Conservation (phyloP, 768 basidiomycete genomes). For the Tubosaeta brunneosetosa region DNA sequence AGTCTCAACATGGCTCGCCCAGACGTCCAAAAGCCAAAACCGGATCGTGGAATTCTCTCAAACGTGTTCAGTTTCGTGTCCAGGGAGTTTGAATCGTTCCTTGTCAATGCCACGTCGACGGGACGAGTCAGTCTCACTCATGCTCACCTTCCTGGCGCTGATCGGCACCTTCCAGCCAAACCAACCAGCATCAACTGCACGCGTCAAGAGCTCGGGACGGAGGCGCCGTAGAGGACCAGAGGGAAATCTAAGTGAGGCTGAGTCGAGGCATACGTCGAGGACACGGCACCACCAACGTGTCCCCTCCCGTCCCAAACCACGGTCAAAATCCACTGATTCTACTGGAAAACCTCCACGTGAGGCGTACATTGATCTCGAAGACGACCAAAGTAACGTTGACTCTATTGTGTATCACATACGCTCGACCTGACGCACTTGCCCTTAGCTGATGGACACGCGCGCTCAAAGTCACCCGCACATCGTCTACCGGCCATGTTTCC, state of each 20-base stretch:
- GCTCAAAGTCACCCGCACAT: conserved; percentile 17
- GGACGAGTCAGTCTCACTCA: conserved; percentile 14
- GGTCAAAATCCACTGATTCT: conserved; percentile 19
- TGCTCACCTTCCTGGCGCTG: conserved; percentile 1
- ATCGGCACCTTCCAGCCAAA: conserved; percentile 14
- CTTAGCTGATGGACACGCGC: conserved; percentile 18
- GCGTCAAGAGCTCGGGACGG: conserved; percentile 7
- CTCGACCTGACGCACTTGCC: conserved; percentile 17
- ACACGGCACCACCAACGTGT: conserved; percentile 6
- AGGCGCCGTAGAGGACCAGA: conserved; percentile 7
- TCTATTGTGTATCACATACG: background rate
- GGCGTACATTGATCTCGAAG: background rate
- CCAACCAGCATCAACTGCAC: conserved; percentile 7
- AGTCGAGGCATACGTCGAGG: conserved; percentile 5
- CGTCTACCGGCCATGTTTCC: conserved; percentile 7
- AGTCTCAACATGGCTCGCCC: conserved; percentile 8
- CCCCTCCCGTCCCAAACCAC: conserved; percentile 10
- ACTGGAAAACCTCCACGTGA: conserved; percentile 1
- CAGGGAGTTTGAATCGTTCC: conserved; percentile 66
- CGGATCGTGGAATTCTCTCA: conserved; percentile 44
- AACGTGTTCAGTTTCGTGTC: conserved; percentile 68
- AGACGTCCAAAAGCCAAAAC: background rate
- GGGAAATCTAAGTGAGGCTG: conserved; percentile 13
- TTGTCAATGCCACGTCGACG: conserved; percentile 54
- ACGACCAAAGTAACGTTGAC: conserved; percentile 19